Evolutionary conservation across 371 early-diverging fungal species (phyloP).

Genomic region (Saksenaea oblongispora): DNA sequence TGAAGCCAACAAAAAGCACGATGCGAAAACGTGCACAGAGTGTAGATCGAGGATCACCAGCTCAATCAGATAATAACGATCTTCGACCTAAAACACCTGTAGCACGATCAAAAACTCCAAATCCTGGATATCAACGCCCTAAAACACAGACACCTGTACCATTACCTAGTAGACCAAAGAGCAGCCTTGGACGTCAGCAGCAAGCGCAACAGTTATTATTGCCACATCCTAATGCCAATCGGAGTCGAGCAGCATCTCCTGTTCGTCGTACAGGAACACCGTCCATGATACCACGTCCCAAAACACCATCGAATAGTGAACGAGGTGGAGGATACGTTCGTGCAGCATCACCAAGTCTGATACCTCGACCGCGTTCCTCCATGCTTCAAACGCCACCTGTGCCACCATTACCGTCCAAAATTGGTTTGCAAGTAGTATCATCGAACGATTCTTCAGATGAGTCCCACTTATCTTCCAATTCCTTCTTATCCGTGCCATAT

Average conservation of each 20-base stretch:
- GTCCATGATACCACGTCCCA: slow-evolving; percentile 37
- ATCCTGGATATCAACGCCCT: slow-evolving; percentile 10
- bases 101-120: slow-evolving; percentile 22
- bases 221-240: slow-evolving; percentile 14
- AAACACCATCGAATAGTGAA: slow-evolving; percentile 21
- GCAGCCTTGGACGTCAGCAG: slow-evolving; percentile 18
- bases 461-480: slow-evolving; percentile 2
- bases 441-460: slow-evolving; percentile 12
- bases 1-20: slow-evolving; percentile 36
- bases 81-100: not conserved
- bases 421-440: not conserved
- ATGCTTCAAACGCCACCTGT: slow-evolving; percentile 21
- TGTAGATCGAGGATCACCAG: slow-evolving; percentile 11
- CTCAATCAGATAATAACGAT: not conserved
- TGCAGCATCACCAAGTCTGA: slow-evolving; percentile 26
- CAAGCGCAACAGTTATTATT: slow-evolving; percentile 10
- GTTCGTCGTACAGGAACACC: slow-evolving; percentile 31
- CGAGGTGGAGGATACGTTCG: slow-evolving; percentile 8
- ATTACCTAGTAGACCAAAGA: slow-evolving; percentile 20
- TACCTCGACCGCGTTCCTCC: slow-evolving; percentile 42
- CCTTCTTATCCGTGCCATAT: slow-evolving; percentile 13
- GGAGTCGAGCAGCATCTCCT: slow-evolving; percentile 25
- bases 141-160: slow-evolving; percentile 11
- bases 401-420: not conserved
- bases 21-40: slow-evolving; percentile 23